Evolutionary conservation across 495 filamentous ascomycete genomes (phyloP).

Genomic region (Stereocaulon alpinum): DNA sequence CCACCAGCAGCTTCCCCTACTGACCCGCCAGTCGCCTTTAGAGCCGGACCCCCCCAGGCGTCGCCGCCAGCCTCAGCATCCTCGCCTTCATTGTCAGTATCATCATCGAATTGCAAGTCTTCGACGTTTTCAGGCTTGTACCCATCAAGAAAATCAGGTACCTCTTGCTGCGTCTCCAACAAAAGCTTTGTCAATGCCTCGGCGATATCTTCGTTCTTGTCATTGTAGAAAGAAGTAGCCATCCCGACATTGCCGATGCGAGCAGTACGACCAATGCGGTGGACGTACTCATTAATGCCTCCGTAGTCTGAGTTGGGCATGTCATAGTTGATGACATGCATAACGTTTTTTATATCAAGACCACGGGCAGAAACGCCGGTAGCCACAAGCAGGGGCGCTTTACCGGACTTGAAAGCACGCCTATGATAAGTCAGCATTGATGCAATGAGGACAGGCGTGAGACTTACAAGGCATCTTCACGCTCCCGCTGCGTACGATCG

Average conservation of each 20-base stretch:
- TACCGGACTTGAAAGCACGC: slow-evolving; percentile 69
- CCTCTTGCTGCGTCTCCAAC: slow-evolving; percentile 59
- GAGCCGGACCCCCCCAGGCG: slow-evolving; percentile 10
- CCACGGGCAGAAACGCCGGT: slow-evolving; percentile 82
- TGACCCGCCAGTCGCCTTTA: neutral
- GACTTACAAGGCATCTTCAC: slow-evolving; percentile 82
- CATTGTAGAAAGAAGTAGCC: slow-evolving; percentile 82
- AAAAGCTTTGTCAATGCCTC: slow-evolving; percentile 64
- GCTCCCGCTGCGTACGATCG: slow-evolving; percentile 80
- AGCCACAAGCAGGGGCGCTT: slow-evolving; percentile 67
- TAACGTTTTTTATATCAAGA: slow-evolving; percentile 77
- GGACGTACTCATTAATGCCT: slow-evolving; percentile 89
- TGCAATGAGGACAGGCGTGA: neutral
- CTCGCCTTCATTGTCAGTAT: slow-evolving; percentile 45
- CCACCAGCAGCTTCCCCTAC: slow-evolving; percentile 12
- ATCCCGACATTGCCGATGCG: slow-evolving; percentile 83
- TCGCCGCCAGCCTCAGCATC: slow-evolving; percentile 21
- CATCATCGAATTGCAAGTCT: slow-evolving; percentile 49
- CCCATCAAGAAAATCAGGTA: slow-evolving; percentile 72
- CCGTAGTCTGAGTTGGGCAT: slow-evolving; percentile 58
- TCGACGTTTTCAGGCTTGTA: slow-evolving; percentile 45
- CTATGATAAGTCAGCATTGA: slow-evolving; percentile 29
- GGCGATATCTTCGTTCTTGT: slow-evolving; percentile 57
- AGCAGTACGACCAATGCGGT: slow-evolving; percentile 92
- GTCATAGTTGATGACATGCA: slow-evolving; percentile 90